A percentile compares a stretch with the other conserved stretches of the same genome.
These are phyloP conservation scores for Penicillium chermesinum DNA, from an alignment of 495 filamentous ascomycete species.

Conservation along the genomic window DNA sequence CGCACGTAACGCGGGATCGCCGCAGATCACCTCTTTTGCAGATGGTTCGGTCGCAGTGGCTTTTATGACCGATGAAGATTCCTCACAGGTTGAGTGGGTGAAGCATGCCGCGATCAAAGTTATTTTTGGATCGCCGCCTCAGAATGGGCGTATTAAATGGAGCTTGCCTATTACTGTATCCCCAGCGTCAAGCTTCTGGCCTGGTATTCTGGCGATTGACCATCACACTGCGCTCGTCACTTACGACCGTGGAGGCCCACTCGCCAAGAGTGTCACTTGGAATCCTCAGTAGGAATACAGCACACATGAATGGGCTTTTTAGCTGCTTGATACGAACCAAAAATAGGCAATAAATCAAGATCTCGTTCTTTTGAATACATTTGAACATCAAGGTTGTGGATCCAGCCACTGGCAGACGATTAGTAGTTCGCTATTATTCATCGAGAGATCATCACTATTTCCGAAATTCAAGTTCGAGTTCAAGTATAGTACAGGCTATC, in stretches of 20 bases:
- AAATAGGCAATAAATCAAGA: no score
- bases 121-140: conserved; percentile 32
- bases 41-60: conserved; percentile 53
- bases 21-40: conserved; percentile 51
- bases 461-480: no score
- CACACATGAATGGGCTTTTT: no score
- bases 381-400: no score
- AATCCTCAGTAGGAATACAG: no score
- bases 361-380: no score
- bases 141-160: conserved; percentile 36
- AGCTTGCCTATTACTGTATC: conserved; percentile 24
- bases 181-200: conserved; percentile 37
- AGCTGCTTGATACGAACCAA: no score
- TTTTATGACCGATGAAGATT: conserved; percentile 61
- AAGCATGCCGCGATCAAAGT: conserved; percentile 39
- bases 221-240: conserved; percentile 32
- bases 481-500: no score
- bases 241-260: conserved; percentile 39
- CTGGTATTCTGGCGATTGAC: conserved; percentile 38
- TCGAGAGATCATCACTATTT: no score
- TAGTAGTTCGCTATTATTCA: no score
- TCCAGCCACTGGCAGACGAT: no score
- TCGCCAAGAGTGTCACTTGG: conserved; percentile 32
- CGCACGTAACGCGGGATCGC: conserved; percentile 51
- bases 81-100: conserved; percentile 29